phyloP scores from a whole-genome alignment of 345 rosid genomes.

The Erucastrum elatum region DNA sequence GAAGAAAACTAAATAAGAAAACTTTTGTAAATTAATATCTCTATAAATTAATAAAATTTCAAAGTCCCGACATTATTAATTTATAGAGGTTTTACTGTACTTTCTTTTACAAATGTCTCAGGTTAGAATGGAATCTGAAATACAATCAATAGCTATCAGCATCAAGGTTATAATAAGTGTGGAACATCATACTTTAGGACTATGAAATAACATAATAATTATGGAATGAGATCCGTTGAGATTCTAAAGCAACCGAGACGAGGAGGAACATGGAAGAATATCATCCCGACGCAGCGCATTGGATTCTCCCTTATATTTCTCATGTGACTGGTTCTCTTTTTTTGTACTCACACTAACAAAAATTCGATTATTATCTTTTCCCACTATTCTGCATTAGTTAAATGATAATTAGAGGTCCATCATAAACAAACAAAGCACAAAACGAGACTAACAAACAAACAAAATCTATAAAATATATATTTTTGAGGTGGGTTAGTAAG shows the following conservation, averaged over 20 bases:
- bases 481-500: background rate
- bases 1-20: no score
- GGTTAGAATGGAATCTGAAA: background rate
- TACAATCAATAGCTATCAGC: conserved; percentile 5
- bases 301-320: conserved; percentile 35
- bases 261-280: conserved; percentile 28
- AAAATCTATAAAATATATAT: background rate
- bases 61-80: no score
- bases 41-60: no score
- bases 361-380: background rate
- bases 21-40: no score
- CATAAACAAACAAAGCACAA: background rate
- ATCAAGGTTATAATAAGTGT: background rate
- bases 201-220: background rate
- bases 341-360: conserved; percentile 21
- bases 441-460: conserved; percentile 13
- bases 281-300: conserved; percentile 35
- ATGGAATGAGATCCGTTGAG: conserved; percentile 32
- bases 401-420: background rate
- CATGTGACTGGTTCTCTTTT: conserved; percentile 32
- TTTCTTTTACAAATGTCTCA: background rate
- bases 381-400: background rate
- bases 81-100: no score
- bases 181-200: conserved; percentile 7
- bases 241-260: conserved; percentile 33